These are phyloP conservation scores for Aureobasidium sp. DNA, from an alignment of 2,329 filamentous ascomycete genomes.

Conservation along the genomic window DNA sequence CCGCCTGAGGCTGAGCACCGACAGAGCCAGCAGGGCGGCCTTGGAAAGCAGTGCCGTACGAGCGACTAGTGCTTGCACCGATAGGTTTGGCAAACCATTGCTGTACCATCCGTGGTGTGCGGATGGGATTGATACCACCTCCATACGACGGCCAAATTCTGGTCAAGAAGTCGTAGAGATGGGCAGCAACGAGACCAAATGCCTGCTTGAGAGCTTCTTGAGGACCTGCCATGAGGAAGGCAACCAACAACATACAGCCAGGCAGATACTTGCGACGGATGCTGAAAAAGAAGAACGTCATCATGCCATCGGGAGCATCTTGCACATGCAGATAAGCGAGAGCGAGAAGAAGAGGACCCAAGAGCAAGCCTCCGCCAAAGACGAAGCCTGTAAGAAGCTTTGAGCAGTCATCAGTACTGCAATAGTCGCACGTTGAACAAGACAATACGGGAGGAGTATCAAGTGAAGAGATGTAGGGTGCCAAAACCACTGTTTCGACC, in stretches of 20 bases:
- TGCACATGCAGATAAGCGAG: slow-evolving; percentile 79
- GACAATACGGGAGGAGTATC: background rate
- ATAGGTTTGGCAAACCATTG: slow-evolving; percentile 51
- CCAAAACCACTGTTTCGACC: slow-evolving; percentile 50
- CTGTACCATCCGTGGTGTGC: slow-evolving; percentile 65
- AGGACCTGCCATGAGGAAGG: slow-evolving; percentile 60
- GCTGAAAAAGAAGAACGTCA: slow-evolving; percentile 73
- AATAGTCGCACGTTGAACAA: background rate
- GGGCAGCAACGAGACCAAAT: slow-evolving; percentile 78
- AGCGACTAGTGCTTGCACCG: slow-evolving; percentile 39
- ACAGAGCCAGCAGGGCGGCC: slow-evolving; percentile 30
- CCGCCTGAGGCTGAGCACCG: slow-evolving; percentile 34
- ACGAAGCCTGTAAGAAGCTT: slow-evolving; percentile 34
- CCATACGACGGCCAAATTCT: slow-evolving; percentile 84
- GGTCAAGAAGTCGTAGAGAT: slow-evolving; percentile 84
- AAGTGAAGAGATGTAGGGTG: slow-evolving; percentile 52
- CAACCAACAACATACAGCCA: slow-evolving; percentile 68
- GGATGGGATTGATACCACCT: slow-evolving; percentile 68
- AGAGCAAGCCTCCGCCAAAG: slow-evolving; percentile 47
- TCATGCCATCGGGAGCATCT: slow-evolving; percentile 70
- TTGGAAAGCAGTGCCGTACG: slow-evolving; percentile 57
- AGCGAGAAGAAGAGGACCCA: slow-evolving; percentile 62
- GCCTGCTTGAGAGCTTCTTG: slow-evolving; percentile 54
- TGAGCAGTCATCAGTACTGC: slow-evolving; percentile 14
- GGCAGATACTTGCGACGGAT: slow-evolving; percentile 79